Evolutionary conservation across 169 alveolate species (phyloP).

Genomic region (Eimeria tenella): DNA sequence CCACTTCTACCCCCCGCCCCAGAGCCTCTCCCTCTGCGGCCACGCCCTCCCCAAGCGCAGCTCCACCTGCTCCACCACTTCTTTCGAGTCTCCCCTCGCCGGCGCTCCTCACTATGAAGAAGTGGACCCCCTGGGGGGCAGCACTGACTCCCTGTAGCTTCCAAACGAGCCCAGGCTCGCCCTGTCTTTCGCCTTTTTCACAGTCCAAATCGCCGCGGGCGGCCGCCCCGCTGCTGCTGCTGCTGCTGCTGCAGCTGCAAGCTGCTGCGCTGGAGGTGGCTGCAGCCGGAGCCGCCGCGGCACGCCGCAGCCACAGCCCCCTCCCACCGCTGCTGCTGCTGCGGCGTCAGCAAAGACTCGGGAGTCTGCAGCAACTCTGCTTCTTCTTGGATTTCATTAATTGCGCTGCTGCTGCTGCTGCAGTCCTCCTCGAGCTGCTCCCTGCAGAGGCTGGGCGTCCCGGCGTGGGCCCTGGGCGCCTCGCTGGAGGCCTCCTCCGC

Average conservation of each 20-base stretch:
- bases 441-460: too few species aligned
- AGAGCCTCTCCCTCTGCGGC: constrained; percentile 8
- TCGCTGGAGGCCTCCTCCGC: too few species aligned
- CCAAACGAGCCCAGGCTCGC: neutral
- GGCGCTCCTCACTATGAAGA: neutral
- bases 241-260: constrained; percentile 11
- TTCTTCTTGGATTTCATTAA: neutral
- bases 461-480: too few species aligned
- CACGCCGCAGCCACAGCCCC: neutral
- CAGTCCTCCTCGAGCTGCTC: neutral
- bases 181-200: neutral
- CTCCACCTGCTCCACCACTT: constrained; percentile 41
- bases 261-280: neutral
- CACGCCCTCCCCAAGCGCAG: constrained; percentile 37
- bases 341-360: neutral
- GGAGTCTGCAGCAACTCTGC: constrained; percentile 9
- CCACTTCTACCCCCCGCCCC: neutral
- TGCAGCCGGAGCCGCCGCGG: neutral
- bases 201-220: neutral
- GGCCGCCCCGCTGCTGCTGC: constrained; percentile 34
- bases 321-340: neutral
- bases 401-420: neutral
- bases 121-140: constrained; percentile 39
- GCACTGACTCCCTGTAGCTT: constrained; percentile 33
- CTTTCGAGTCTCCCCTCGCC: constrained; percentile 19